These are phyloP conservation scores for Trametes coccinea DNA, from an alignment of 768 basidiomycete species.

Conservation along the genomic window DNA sequence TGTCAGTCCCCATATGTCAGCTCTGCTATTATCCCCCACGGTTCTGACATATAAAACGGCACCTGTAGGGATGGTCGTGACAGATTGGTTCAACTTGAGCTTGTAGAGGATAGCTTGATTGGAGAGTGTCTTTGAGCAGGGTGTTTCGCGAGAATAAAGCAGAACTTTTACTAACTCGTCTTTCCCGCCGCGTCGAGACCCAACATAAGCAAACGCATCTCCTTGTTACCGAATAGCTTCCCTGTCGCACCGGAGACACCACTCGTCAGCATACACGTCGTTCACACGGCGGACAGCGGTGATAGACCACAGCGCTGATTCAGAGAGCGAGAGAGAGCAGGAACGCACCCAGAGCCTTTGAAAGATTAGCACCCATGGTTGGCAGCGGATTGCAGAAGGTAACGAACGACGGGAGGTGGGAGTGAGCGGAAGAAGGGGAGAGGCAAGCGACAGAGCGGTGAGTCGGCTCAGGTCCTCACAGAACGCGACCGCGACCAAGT, in stretches of 20 bases:
- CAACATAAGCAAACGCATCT: slow-evolving; percentile 97
- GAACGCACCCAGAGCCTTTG: slow-evolving; percentile 73
- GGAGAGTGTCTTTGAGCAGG: slow-evolving; percentile 10
- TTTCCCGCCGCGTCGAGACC: slow-evolving; percentile 98
- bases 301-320: background rate
- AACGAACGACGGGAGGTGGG: slow-evolving; percentile 61
- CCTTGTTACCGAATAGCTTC: slow-evolving; percentile 97
- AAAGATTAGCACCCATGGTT: slow-evolving; percentile 84
- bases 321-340: background rate
- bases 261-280: slow-evolving; percentile 5
- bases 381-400: slow-evolving; percentile 37
- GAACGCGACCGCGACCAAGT: background rate
- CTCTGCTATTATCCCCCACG: background rate
- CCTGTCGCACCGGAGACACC: slow-evolving; percentile 44
- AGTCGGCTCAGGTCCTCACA: background rate
- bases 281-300: background rate
- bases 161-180: slow-evolving; percentile 69
- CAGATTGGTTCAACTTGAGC: slow-evolving; percentile 97
- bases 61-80: slow-evolving; percentile 98
- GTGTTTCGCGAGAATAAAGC: background rate
- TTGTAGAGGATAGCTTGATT: slow-evolving; percentile 93
- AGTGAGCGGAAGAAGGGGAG: slow-evolving; percentile 28
- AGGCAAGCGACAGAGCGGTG: slow-evolving; percentile 19
- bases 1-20: background rate
- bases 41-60: slow-evolving; percentile 9